Base-by-base conservation (phyloP, 306 rosid species). In the Oxytropis ochrocephala region DNA sequence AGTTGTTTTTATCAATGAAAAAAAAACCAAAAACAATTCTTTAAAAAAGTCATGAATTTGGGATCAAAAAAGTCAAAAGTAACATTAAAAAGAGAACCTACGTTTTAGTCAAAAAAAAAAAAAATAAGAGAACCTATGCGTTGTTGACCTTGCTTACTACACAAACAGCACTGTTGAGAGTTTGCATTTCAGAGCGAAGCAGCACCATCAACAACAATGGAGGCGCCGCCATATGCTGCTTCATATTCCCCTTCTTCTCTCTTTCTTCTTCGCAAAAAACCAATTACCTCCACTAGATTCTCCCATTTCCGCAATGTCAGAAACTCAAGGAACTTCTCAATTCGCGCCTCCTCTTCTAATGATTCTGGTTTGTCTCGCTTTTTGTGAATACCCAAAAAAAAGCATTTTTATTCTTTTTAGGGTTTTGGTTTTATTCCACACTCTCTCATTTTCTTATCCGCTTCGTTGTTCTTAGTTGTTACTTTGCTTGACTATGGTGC, bases 401-500 rank as follows among this genome's bases (percentile, higher is more conserved):
- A 0, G 0, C 0, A 6, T 5, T 14, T 27, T 60, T 14, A 62
- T 13, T 2, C 3, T 41, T 12, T 70, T 7, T 2, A 0, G 70
- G 64, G 36, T 51, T 7, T 29, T 51, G 59, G 1, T 35, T 56
- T 71, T 58, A 29, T 12, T 12, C 38, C 44, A 5, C 16, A 0
- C 8, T 1, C 2, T 49, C 50, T 72, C 12, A 36, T 10, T 50
- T 63, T 39, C 35, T 29, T 7, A 56, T 69, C 4, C 12, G n/a
- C 1, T 53, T 49, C 7, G 14, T 46, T 24, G 32, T 43, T 17
- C 19, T 79, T 70, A 90, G 99, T 80, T 44, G 99, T 94, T 67
- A 94, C 99, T 70, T 67, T 94, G 62, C 96, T 94, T 55, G 97
- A 94, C 61, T 91, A 91, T 61, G 97, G 97, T 49, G 97, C 97